These are phyloP conservation scores for Trichoderma koningii DNA, from an alignment of 2,329 filamentous ascomycete genomes.

Conservation along the genomic window DNA sequence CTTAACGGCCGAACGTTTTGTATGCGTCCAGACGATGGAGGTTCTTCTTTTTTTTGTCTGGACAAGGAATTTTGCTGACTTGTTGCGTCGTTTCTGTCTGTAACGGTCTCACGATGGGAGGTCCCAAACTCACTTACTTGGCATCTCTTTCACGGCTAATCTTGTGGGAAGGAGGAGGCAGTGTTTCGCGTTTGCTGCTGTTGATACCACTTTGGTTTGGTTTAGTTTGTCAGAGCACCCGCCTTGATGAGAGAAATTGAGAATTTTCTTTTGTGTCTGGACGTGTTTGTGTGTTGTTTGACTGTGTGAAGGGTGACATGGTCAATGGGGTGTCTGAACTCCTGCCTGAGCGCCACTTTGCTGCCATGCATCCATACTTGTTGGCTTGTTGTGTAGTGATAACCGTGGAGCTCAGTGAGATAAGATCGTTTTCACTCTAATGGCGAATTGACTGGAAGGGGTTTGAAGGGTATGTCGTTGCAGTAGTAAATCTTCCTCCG, in stretches of 20 bases:
- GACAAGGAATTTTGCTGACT: background rate
- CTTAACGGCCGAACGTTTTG: constrained; percentile 22
- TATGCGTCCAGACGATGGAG: constrained; percentile 10
- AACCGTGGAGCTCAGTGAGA: no score
- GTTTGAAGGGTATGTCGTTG: no score
- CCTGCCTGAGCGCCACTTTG: no score
- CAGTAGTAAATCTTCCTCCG: no score
- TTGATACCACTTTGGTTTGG: constrained; percentile 29
- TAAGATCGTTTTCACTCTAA: no score
- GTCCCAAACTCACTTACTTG: constrained; percentile 15
- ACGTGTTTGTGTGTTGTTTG: background rate
- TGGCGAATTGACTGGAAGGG: no score
- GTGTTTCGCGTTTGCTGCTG: constrained; percentile 20
- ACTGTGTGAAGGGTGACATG: no score
- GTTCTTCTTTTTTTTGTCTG: background rate
- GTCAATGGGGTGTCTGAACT: no score
- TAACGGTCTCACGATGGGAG: constrained; percentile 24
- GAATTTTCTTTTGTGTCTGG: background rate
- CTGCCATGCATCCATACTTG: no score
- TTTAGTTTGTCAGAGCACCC: constrained; percentile 23
- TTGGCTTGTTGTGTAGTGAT: no score
- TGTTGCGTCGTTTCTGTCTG: background rate
- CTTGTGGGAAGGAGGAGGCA: background rate
- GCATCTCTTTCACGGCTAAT: constrained; percentile 20
- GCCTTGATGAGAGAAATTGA: constrained; percentile 22